A percentile compares a stretch with the other conserved stretches of the same genome.
Conservation (phyloP, 2,329 filamentous ascomycete species). For the Colletotrichum siamense region DNA sequence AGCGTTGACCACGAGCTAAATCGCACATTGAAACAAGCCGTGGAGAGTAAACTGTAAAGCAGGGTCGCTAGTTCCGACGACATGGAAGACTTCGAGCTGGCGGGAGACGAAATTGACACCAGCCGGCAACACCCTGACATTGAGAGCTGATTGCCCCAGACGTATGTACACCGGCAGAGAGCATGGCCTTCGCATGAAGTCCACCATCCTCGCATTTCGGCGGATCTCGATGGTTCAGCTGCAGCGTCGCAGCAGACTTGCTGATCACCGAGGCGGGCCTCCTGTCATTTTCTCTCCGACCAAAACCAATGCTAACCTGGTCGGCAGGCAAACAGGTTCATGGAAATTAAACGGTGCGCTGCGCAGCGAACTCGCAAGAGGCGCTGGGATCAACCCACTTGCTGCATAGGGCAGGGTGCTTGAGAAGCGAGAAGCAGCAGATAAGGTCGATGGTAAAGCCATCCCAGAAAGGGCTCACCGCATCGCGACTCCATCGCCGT, state of each 20-base stretch:
- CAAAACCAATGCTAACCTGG: not conserved
- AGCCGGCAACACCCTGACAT: not conserved
- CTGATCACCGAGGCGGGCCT: conserved; percentile 2
- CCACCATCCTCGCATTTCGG: not conserved
- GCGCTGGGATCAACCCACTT: not conserved
- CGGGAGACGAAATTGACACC: not conserved
- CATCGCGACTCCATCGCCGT: conserved; percentile 17
- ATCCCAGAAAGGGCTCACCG: conserved; percentile 9
- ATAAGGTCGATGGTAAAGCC: not conserved
- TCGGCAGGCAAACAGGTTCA: not conserved
- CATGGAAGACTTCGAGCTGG: not conserved
- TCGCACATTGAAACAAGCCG: not conserved
- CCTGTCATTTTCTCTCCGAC: conserved; percentile 1
- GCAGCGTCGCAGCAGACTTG: conserved; percentile 10
- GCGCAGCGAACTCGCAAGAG: not conserved
- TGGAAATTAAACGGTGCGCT: not conserved
- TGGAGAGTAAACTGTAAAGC: not conserved
- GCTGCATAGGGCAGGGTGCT: not conserved
- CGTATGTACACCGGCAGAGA: not conserved
- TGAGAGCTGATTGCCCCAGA: not conserved
- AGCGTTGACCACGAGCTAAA: not conserved
- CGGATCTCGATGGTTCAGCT: not conserved
- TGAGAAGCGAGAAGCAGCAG: not conserved
- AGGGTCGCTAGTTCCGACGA: not conserved
- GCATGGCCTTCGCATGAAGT: not conserved